Base-by-base conservation (phyloP, 2,329 filamentous ascomycete genomes). In the Penicillium sp. region DNA sequence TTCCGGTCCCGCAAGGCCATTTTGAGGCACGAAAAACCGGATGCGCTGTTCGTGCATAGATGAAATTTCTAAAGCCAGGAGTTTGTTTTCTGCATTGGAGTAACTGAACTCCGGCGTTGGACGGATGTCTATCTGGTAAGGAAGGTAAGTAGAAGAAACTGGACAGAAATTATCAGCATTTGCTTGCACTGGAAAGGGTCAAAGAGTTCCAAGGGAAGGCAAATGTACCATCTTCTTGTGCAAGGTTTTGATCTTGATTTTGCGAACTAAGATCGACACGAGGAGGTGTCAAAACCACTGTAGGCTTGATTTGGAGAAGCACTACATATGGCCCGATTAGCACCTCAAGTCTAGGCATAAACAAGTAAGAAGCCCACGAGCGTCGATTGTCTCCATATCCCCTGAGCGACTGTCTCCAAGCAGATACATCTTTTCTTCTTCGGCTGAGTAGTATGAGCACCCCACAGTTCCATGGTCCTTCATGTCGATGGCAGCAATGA, bases 401-500 rank as follows among this genome's bases (percentile, higher is more conserved):
- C 87, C 88, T 63, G 86, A 80, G 17, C 84, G 81, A 10, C 90
- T 81, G 64, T 97, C 93, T 69, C 93, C 87, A 70, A 95, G 86
- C 43, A 96, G 80, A 58, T 84, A 88, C 4, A 97, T 74, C 37
- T 81, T 85, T 67, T 90, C 87, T 40, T 91, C 85, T 27, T 82
- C 77, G 6, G 87, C 86, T 47, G 88, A 79, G 70, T 93, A 96
- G 70, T 93, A 96, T 46, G 90, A 88, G 72, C 92, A 97, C 0
- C 93, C 93, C 19, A 96, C 81, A 0, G 83, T 86, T 0, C 84
- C 86, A 31, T 84, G 82, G n/a, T 87, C 83, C 61, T 83, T 86
- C 71, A 93, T 81, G 58, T 95, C 87, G 25, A 96, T 78, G 0
- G 91, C 90, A 86, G 96, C 90, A 57, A 96, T 83, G 27, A 91